These are phyloP conservation scores for Myxozyma lipomycoides DNA, from an alignment of 805 yeast genomes.

Conservation along the genomic window DNA sequence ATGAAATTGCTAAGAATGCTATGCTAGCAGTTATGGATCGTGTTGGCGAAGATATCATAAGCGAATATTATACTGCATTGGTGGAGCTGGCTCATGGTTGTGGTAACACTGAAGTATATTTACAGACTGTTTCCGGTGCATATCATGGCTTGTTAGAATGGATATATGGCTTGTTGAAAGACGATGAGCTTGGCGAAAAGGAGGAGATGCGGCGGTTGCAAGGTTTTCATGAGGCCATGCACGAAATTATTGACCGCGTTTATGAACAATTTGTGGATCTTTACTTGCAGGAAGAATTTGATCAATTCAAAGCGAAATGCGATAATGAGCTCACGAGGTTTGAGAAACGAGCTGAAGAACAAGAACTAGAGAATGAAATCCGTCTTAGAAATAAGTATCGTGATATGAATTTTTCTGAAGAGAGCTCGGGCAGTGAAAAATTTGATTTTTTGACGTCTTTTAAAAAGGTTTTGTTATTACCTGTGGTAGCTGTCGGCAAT, in stretches of 20 bases:
- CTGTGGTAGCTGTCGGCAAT: constrained; percentile 31
- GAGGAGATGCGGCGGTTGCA: constrained; percentile 3
- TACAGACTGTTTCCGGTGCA: constrained; percentile 42
- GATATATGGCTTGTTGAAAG: constrained; percentile 31
- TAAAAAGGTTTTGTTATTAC: constrained; percentile 45
- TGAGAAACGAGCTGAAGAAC: constrained; percentile 37
- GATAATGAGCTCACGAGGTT: constrained; percentile 34
- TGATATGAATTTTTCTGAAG: constrained; percentile 5
- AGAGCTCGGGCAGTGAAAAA: constrained; percentile 42
- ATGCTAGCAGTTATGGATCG: constrained; percentile 49
- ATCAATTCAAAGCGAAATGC: constrained; percentile 31
- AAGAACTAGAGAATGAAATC: constrained; percentile 49
- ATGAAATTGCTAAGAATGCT: constrained; percentile 40
- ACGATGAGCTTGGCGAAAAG: constrained; percentile 9
- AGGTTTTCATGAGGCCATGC: constrained; percentile 25
- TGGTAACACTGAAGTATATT: constrained; percentile 31
- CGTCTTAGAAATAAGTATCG: constrained; percentile 48
- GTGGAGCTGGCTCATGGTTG: constrained; percentile 25
- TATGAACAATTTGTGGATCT: constrained; percentile 32
- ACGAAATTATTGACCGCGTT: constrained; percentile 28
- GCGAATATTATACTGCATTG: constrained; percentile 30
- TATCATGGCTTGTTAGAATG: constrained; percentile 29
- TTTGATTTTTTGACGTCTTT: constrained; percentile 51
- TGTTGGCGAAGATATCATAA: constrained; percentile 37
- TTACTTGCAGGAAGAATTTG: constrained; percentile 36